Percentiles rank a stretch among this genome's conserved stretches.
These are phyloP conservation scores for Nicotiana knightiana DNA, from an alignment of 257 asterid species.

Conservation along the genomic window DNA sequence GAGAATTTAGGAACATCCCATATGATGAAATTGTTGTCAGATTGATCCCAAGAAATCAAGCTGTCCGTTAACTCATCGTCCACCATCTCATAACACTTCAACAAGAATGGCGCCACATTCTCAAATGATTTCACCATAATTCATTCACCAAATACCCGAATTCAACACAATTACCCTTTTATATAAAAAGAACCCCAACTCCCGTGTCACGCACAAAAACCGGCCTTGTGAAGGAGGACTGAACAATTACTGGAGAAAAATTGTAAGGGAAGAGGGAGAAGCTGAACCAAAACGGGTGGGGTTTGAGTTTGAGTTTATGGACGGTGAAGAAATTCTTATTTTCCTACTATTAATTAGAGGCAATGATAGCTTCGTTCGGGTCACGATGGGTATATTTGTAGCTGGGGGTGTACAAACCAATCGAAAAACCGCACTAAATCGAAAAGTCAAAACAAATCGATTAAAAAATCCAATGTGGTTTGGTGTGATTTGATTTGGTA, in stretches of 20 bases:
- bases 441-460: too few species aligned
- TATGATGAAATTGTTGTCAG: slow-evolving; percentile 62
- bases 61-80: slow-evolving; percentile 68
- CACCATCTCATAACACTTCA: slow-evolving; percentile 86
- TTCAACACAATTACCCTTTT: background rate
- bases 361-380: too few species aligned
- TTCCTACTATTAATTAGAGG: too few species aligned
- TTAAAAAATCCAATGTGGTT: too few species aligned
- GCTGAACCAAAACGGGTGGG: background rate
- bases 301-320: too few species aligned
- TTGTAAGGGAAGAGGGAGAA: background rate
- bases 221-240: background rate
- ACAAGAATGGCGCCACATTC: slow-evolving; percentile 83
- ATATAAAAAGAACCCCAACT: background rate
- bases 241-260: background rate
- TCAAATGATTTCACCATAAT: slow-evolving; percentile 80
- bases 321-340: too few species aligned
- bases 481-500: too few species aligned
- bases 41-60: slow-evolving; percentile 72
- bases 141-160: background rate
- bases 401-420: too few species aligned
- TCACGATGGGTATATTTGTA: too few species aligned
- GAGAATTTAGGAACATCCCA: slow-evolving; percentile 64
- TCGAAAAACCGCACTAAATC: too few species aligned
- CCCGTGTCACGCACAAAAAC: background rate